Evolutionary conservation across 2,329 filamentous ascomycete genomes (phyloP), one percentile per base, ranked within the genome.

Genomic region (Aspergillus niger): DNA sequence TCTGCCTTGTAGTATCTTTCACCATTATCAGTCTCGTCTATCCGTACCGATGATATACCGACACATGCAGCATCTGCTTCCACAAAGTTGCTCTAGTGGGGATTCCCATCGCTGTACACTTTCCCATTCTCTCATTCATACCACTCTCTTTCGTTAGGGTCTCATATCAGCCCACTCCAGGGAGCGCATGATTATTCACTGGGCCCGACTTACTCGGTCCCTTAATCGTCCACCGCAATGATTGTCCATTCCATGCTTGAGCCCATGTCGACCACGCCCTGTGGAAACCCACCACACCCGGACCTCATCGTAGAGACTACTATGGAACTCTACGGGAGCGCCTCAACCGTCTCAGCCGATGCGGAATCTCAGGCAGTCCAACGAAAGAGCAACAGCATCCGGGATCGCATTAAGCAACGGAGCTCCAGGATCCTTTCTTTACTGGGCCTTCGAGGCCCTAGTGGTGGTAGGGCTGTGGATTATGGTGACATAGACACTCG

Each of bases 401-500:
- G 68, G 41, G 58, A 62, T 24, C 70, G 72, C 30, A 57, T 78
- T n/a, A 72, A 69, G 20, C 69, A 70, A 48, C 76, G 73, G 58
- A 71, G 76, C 39, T 76, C 75, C 10, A 76, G 70, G 49, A 55
- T 79, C 24, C 55, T 79, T 48, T 74, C 73, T 2, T 69, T 77
- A 55, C 61, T 79, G 28, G 72, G 72, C 10, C 55, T 76, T 30
- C 68, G 72, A 24, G 66, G 48, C 32, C 70, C 69, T 15, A 69
- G 64, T 3, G 69, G 66, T 17, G 65, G 74, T 76, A 61, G 20
- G 67, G 8, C n/a, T 17, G 15, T 22, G 26, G 6, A 36, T 5
- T 8, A 15, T 26, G 15, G 8, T 32, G 11, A 20, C 8, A 11
- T 6, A 32, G 2, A 50, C 8, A 32, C 6, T 2, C 2, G 11